Evolutionary conservation across 345 rosid genomes (phyloP), one percentile per base, ranked within the genome.

Genomic region (Hypericum androsaemum): DNA sequence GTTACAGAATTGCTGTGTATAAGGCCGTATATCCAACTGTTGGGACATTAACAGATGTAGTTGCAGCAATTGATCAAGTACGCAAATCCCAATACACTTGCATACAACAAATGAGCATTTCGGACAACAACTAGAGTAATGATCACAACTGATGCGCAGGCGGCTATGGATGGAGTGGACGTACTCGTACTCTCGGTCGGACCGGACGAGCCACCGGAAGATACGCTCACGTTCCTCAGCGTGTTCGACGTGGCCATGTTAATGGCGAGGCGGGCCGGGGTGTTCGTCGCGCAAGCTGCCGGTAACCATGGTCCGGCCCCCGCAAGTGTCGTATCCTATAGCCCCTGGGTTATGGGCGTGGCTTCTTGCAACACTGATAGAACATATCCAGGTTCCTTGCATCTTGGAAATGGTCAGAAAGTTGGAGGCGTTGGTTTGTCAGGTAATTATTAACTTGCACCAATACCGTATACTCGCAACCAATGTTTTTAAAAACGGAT

Each of bases 1-100:
- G 7, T 16, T 22, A 11, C 80, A 84, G 95, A 62, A 82, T 86
- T 57, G 87, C 97, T 37, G 85, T 84, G 42, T 84, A 86, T 43
- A 89, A 89, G 54, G 90, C 95, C n/a, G 37, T 86, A 12, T 86
- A 75, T 57, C 90, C 97, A 55, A 77, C 92, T 10, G 61, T 78
- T 0, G 94, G 82, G 50, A 84, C 97, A 5, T 50, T 86, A 37
- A 70, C 88, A 2, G 92, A 89, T 68, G 94, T 86, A 3, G 56
- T 89, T 54, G 94, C 97, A 53, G 96, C 96, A 41, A 79, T 86
- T 16, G 96, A 87, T 67, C 96, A 82, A 78, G 96, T 89, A 69
- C 43, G 71, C 39, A 7, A 22, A 22, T 22, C 4, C 32, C 32
- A 22, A 22, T 22, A 22, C 4, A 22, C 32, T 22, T 22, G 1